Percentiles rank a stretch among this genome's conserved stretches.
Conservation (phyloP, 805 yeast species). For the Hanseniaspora thailandica region DNA sequence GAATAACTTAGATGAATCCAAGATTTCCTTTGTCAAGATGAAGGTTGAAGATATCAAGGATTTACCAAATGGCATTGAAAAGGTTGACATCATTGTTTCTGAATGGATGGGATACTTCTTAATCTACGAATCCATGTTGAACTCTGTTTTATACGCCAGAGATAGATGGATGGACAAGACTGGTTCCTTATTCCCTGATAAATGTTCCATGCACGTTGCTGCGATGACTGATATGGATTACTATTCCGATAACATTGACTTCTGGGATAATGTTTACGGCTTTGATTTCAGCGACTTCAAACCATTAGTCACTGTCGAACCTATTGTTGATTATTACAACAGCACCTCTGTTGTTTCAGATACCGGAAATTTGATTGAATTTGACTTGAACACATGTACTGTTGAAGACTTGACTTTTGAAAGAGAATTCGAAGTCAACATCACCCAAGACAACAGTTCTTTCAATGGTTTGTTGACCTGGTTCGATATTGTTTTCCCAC, state of each 20-base stretch:
- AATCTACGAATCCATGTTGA: conserved; percentile 93
- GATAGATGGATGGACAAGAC: conserved; percentile 66
- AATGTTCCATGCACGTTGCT: conserved; percentile 78
- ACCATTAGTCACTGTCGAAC: conserved; percentile 78
- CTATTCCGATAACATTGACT: conserved; percentile 79
- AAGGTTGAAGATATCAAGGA: conserved; percentile 77
- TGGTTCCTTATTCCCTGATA: conserved; percentile 91
- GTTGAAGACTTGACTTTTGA: conserved; percentile 71
- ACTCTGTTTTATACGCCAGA: conserved; percentile 87
- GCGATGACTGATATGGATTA: conserved; percentile 88
- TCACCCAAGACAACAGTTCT: conserved; percentile 49
- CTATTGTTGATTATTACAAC: conserved; percentile 91
- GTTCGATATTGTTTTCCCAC: conserved; percentile 88
- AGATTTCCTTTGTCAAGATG: conserved; percentile 80
- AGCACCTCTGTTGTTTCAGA: conserved; percentile 64
- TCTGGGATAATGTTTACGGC: conserved; percentile 96
- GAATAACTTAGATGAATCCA: conserved; percentile 66
- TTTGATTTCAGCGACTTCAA: conserved; percentile 90
- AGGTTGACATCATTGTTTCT: conserved; percentile 88
- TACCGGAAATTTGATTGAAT: conserved; percentile 55
- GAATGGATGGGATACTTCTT: conserved; percentile 99
- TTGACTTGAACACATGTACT: conserved; percentile 82
- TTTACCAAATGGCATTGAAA: conserved; percentile 52
- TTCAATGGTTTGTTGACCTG: conserved; percentile 86
- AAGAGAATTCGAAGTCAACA: conserved; percentile 55